Evolutionary conservation across 805 yeast genomes (phyloP).

Genomic region (Candida patagonica): DNA sequence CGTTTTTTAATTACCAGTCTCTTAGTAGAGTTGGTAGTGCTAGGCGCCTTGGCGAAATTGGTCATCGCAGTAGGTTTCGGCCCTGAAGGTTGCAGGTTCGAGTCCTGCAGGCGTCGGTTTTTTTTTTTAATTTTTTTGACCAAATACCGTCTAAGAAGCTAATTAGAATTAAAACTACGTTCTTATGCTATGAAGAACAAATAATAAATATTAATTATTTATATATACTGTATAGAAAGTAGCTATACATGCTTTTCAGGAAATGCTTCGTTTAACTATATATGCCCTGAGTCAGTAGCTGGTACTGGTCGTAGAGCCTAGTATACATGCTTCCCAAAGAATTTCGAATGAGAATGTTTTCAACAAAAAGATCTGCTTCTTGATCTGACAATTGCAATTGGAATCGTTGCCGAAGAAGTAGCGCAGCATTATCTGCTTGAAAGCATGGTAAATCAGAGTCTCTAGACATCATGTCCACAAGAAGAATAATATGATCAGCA

Average conservation of each 20-base stretch:
- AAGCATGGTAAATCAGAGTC: conserved; percentile 90
- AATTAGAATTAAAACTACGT: too few species aligned
- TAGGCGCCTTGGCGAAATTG: conserved; percentile 26
- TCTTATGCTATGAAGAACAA: too few species aligned
- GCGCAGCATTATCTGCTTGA: conserved; percentile 75
- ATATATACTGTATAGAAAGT: too few species aligned
- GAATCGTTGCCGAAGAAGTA: conserved; percentile 63
- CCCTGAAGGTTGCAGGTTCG: conserved; percentile 29
- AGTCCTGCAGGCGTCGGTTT: conserved; percentile 26
- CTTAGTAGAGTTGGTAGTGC: background rate
- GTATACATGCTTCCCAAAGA: conserved; percentile 86
- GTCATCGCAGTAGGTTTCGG: conserved; percentile 29
- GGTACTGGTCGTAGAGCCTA: conserved; percentile 89
- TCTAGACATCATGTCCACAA: conserved; percentile 91
- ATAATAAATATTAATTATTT: too few species aligned
- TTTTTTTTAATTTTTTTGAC: conserved; percentile 3
- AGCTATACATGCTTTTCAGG: background rate
- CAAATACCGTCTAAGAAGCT: too few species aligned
- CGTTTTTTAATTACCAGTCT: too few species aligned
- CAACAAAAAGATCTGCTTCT: conserved; percentile 73
- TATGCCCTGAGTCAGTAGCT: conserved; percentile 89
- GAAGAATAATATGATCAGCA: conserved; percentile 62
- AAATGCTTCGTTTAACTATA: conserved; percentile 32
- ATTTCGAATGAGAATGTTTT: conserved; percentile 61
- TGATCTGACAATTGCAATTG: conserved; percentile 65